Evolutionary conservation across 257 asterid genomes (phyloP), one percentile per base, ranked within the genome.

Genomic region (Nicotiana otophora): DNA sequence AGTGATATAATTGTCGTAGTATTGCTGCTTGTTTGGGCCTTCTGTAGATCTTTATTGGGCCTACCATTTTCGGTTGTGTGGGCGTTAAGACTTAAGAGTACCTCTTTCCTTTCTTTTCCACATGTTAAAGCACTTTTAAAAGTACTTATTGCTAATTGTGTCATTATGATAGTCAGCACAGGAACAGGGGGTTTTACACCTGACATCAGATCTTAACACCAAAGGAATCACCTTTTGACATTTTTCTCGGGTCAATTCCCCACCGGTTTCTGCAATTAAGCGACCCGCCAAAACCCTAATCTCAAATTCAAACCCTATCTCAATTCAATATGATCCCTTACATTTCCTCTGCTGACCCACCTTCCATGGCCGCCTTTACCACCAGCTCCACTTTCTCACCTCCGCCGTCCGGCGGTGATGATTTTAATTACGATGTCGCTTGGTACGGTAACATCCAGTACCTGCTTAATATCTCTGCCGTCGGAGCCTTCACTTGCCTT

Each of bases 381-480:
- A 42, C 81, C 75, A 7, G 74, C 79, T 72, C 90, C 87, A 42
- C 84, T 72, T 53, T 86, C 39, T 78, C 93, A 10, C 93, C 88
- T 36, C 93, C 98, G 54, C 95, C 95, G 51, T 82, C 92, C 14
- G 30, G 82, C 11, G 93, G 89, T 42, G 51, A 42, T 42, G 87
- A 83, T 63, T 83, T 89, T 74, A 78, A 81, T 80, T 86, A 89
- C 81, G 97, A 88, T 14, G 85, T 87, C 33, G 92, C 97, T 14
- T 94, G 98, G 99, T 93, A 94, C 82, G 99, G 99, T 3, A 94
- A 87, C 92, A 96, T 94, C 86, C 98, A 96, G 66, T 94, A 96
- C 83, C 91, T 96, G 8, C 75, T 94, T 84, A 96, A 96, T 85
- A 93, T 96, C 84, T 96, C 99, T 78, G 97, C 97, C 36, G 86